Conservation (phyloP, 225 moss, liverwort and hornwort genomes). For the Ulota crispa region DNA sequence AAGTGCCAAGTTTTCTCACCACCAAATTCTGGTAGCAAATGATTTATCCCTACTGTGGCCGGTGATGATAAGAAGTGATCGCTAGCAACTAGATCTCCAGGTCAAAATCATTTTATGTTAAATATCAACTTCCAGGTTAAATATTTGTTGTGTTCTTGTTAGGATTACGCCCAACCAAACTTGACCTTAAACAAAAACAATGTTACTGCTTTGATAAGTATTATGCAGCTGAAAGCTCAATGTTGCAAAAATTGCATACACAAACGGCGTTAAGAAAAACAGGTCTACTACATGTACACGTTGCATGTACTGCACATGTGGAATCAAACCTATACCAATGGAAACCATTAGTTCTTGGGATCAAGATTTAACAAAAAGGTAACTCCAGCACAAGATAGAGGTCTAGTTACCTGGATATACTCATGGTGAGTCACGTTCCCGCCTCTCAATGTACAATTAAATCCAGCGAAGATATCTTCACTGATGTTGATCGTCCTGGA, state of each 20-base stretch:
- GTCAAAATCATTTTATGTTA: neutral
- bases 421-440: conserved; percentile 95
- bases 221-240: neutral
- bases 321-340: neutral
- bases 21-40: neutral
- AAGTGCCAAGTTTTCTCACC: neutral
- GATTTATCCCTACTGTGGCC: neutral
- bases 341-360: neutral
- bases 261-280: neutral
- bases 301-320: neutral
- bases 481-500: conserved; percentile 94
- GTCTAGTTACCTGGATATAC: conserved; percentile 67
- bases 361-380: conserved; percentile 9
- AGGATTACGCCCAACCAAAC: neutral
- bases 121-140: neutral
- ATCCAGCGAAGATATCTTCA: conserved; percentile 98
- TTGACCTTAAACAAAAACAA: neutral
- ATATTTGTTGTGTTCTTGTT: neutral
- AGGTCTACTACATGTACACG: neutral
- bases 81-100: neutral
- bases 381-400: neutral
- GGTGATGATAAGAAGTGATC: neutral
- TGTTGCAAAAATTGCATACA: neutral
- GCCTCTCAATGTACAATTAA: conserved; percentile 83
- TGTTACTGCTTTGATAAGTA: neutral